These are phyloP conservation scores for Lotus japonicus DNA, from an alignment of 306 rosid genomes.

Conservation along the genomic window DNA sequence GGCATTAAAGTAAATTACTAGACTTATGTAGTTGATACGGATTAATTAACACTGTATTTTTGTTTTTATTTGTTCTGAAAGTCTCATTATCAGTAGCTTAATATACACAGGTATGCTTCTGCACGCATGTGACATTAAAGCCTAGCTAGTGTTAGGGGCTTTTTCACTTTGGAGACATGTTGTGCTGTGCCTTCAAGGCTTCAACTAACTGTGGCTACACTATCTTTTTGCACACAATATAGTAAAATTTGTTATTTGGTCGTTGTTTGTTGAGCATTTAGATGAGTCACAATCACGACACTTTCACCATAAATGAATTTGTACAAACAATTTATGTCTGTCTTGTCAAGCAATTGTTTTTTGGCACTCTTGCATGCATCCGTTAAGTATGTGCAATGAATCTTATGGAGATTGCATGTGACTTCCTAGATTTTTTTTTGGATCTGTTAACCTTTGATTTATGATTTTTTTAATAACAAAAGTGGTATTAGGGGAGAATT, in stretches of 20 bases:
- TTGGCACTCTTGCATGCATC: constrained; percentile 4
- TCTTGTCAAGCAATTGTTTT: constrained; percentile 1
- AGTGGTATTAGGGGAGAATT: no score
- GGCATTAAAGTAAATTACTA: background rate
- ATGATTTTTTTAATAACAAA: no score
- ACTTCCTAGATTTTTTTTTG: background rate
- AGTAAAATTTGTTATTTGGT: background rate
- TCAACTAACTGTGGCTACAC: constrained; percentile 3
- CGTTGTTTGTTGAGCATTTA: constrained; percentile 13
- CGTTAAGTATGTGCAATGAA: constrained; percentile 21
- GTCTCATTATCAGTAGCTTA: no score
- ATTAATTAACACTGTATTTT: background rate
- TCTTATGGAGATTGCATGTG: constrained; percentile 18
- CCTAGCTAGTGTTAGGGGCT: background rate
- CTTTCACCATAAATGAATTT: constrained; percentile 4
- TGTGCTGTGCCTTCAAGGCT: background rate
- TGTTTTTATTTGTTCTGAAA: background rate
- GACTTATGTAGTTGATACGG: background rate
- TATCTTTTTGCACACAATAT: background rate
- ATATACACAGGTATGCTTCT: constrained; percentile 5
- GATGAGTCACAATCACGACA: constrained; percentile 16
- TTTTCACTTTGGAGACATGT: background rate
- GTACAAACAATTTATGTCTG: background rate
- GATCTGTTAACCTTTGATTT: background rate
- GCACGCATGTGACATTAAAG: constrained; percentile 5